Percentiles rank a stretch among this genome's conserved stretches.
Evolutionary conservation across 805 yeast genomes (phyloP).

Genomic region (Candida oleophila): DNA sequence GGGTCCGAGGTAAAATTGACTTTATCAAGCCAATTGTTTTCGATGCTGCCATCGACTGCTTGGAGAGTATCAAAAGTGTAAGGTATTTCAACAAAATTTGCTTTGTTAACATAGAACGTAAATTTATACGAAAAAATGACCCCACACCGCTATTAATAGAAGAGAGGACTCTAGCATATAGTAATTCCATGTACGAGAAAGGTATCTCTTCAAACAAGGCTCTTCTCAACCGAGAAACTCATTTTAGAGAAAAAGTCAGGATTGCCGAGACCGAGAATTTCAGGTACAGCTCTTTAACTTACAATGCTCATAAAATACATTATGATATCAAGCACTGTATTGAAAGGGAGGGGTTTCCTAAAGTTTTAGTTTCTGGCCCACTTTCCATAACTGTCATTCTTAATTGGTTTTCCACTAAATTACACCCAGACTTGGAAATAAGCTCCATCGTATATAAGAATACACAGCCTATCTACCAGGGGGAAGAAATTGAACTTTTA

Average conservation of each 20-base stretch:
- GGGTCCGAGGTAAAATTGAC: slow-evolving; percentile 70
- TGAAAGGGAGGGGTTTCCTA: slow-evolving; percentile 57
- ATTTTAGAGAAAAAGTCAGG: not conserved
- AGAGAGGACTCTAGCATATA: slow-evolving; percentile 59
- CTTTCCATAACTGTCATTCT: slow-evolving; percentile 60
- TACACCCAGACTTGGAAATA: not conserved
- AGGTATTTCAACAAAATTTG: slow-evolving; percentile 34
- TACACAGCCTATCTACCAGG: slow-evolving; percentile 1
- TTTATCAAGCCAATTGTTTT: slow-evolving; percentile 26
- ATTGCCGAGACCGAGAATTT: slow-evolving; percentile 18
- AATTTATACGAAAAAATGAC: slow-evolving; percentile 26
- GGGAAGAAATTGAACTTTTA: not conserved
- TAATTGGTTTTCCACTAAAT: slow-evolving; percentile 42
- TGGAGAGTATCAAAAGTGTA: slow-evolving; percentile 49
- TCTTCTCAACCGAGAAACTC: slow-evolving; percentile 7
- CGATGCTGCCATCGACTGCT: slow-evolving; percentile 36
- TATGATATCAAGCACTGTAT: slow-evolving; percentile 58
- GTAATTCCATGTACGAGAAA: slow-evolving; percentile 36
- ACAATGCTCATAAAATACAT: slow-evolving; percentile 85
- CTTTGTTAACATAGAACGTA: slow-evolving; percentile 57
- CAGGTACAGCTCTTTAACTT: slow-evolving; percentile 72
- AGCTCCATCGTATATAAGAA: not conserved
- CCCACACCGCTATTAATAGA: slow-evolving; percentile 36
- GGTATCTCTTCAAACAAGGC: slow-evolving; percentile 7
- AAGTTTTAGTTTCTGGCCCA: slow-evolving; percentile 78